These are phyloP conservation scores for Onygenales sp. DNA, from an alignment of 2,329 filamentous ascomycete genomes.

Conservation along the genomic window DNA sequence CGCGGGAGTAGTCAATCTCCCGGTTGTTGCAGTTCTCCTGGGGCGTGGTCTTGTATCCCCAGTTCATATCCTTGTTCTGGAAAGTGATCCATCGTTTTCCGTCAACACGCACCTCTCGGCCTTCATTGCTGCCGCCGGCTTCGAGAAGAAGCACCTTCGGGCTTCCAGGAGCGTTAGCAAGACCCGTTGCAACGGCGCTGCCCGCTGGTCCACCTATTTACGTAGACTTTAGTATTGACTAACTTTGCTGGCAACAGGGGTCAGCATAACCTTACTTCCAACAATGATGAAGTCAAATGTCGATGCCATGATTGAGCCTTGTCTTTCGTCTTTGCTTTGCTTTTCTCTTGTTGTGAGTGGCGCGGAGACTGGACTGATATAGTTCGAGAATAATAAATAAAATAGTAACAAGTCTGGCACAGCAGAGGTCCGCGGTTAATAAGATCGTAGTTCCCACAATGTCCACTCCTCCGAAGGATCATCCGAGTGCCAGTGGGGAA, in stretches of 20 bases:
- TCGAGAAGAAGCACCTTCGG: slow-evolving; percentile 53
- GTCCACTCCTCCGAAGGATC: not conserved
- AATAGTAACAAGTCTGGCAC: not conserved
- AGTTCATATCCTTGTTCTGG: slow-evolving; percentile 42
- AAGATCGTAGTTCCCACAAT: not conserved
- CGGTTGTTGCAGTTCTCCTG: slow-evolving; percentile 37
- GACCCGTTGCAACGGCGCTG: slow-evolving; percentile 43
- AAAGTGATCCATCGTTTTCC: slow-evolving; percentile 49
- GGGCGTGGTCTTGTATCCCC: slow-evolving; percentile 42
- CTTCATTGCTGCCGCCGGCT: slow-evolving; percentile 45
- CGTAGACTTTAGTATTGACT: slow-evolving; percentile 4
- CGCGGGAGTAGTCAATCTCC: slow-evolving; percentile 41
- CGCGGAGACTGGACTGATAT: not conserved
- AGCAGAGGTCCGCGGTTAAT: not conserved
- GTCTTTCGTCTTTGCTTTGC: not conserved
- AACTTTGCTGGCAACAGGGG: not conserved
- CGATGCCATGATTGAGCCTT: slow-evolving; percentile 1
- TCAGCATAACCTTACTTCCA: slow-evolving; percentile 22
- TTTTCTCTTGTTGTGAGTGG: not conserved
- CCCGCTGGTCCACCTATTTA: slow-evolving; percentile 50
- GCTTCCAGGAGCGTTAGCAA: slow-evolving; percentile 38
- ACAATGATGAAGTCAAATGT: slow-evolving; percentile 31
- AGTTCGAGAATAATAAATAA: not conserved
- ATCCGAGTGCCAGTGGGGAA: not conserved
- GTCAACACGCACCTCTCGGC: slow-evolving; percentile 38